Evolutionary conservation across 2,329 filamentous ascomycete species (phyloP).

Genomic region (Pezicula rhizophila): DNA sequence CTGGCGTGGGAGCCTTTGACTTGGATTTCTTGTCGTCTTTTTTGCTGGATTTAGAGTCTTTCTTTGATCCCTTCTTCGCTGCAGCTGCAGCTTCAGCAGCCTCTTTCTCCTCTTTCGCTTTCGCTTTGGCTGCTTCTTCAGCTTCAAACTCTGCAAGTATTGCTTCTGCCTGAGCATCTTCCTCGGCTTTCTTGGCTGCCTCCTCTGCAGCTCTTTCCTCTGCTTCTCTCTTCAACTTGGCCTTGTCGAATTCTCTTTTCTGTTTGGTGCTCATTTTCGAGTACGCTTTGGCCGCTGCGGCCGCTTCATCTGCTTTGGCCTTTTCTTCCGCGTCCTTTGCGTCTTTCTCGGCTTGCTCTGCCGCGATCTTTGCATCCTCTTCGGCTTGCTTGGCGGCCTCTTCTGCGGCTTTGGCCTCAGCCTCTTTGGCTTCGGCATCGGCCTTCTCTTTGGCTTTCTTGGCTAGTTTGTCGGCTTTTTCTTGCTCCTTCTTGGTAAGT

Average conservation of each 20-base stretch:
- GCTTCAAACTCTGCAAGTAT: conserved; percentile 30
- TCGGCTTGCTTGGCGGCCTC: conserved; percentile 21
- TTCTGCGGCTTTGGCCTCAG: conserved; percentile 27
- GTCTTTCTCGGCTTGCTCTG: conserved; percentile 34
- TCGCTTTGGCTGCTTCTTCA: conserved; percentile 31
- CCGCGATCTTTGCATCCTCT: conserved; percentile 38
- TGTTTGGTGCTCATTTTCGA: conserved; percentile 1
- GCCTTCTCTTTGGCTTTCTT: conserved; percentile 46
- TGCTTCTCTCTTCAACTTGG: conserved; percentile 22
- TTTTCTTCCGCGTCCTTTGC: conserved; percentile 34
- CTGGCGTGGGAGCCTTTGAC: conserved; percentile 16
- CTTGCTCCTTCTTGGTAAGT: conserved; percentile 43
- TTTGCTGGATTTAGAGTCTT: conserved; percentile 30
- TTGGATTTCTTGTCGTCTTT: conserved; percentile 31
- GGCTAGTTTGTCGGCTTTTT: conserved; percentile 41
- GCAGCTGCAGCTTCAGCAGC: conserved; percentile 34
- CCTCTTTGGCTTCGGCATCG: conserved; percentile 32
- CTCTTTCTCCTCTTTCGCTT: conserved; percentile 28
- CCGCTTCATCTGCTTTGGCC: conserved; percentile 23
- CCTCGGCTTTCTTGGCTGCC: conserved; percentile 33
- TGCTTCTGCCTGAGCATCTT: conserved; percentile 27
- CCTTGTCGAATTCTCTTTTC: conserved; percentile 16
- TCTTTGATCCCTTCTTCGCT: conserved; percentile 23
- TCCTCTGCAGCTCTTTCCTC: conserved; percentile 29
- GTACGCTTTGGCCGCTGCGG: conserved; percentile 29